Conservation (phyloP, 2,329 filamentous ascomycete species). For the Bisporella sp. region DNA sequence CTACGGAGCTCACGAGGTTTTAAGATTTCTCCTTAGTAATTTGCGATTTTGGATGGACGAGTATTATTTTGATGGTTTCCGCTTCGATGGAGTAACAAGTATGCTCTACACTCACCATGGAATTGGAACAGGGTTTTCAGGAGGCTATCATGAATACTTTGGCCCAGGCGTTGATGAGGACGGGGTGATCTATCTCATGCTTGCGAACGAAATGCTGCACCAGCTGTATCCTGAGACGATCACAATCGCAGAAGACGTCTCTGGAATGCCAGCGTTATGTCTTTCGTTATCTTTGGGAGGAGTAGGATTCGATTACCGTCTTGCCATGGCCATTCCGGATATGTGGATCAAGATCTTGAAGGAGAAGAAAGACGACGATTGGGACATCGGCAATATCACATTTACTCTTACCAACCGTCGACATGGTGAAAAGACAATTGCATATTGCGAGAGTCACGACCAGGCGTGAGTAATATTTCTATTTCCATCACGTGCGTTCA, state of each 20-base stretch:
- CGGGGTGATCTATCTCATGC: slow-evolving; percentile 87
- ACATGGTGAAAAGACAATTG: slow-evolving; percentile 96
- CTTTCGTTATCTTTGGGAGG: slow-evolving; percentile 79
- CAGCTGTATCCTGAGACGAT: slow-evolving; percentile 80
- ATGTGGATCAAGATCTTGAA: slow-evolving; percentile 99
- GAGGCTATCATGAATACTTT: slow-evolving; percentile 98
- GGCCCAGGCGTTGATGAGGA: slow-evolving; percentile 85
- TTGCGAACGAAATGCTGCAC: slow-evolving; percentile 95
- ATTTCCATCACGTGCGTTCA: not conserved
- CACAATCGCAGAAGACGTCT: slow-evolving; percentile 94
- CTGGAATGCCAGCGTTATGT: slow-evolving; percentile 96
- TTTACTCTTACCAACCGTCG: slow-evolving; percentile 88
- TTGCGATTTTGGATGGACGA: slow-evolving; percentile 99
- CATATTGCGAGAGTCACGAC: slow-evolving; percentile 94
- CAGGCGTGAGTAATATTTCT: slow-evolving; percentile 66
- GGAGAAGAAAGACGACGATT: slow-evolving; percentile 77
- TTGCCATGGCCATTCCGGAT: slow-evolving; percentile 96
- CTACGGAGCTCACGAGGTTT: slow-evolving; percentile 88
- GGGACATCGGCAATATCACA: slow-evolving; percentile 81
- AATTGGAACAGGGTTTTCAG: slow-evolving; percentile 96
- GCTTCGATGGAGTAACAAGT: slow-evolving; percentile 96
- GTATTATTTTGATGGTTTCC: slow-evolving; percentile 93
- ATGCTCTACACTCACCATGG: slow-evolving; percentile 97
- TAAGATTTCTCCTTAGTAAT: slow-evolving; percentile 94
- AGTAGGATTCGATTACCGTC: slow-evolving; percentile 92